These are phyloP conservation scores for Gilbertella persicaria DNA, from an alignment of 371 early-diverging fungal genomes.

Conservation along the genomic window DNA sequence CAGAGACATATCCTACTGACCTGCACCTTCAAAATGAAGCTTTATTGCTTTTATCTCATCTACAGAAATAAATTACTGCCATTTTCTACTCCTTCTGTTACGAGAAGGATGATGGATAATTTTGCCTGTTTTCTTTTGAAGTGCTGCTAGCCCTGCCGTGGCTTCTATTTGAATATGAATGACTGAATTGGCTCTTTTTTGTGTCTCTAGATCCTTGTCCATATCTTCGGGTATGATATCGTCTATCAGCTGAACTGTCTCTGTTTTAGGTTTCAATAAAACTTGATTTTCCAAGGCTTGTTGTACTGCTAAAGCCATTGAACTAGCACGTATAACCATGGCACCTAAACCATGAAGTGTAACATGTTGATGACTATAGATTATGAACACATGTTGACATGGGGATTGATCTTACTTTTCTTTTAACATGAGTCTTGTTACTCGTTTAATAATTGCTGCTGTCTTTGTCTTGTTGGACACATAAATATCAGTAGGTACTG, in stretches of 20 bases:
- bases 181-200: conserved; percentile 38
- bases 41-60: background rate
- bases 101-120: conserved; percentile 36
- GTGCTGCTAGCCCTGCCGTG: conserved; percentile 25
- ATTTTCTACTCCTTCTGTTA: conserved; percentile 30
- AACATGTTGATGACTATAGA: conserved; percentile 38
- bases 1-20: conserved; percentile 13
- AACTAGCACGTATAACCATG: conserved; percentile 56
- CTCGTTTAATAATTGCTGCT: conserved; percentile 38
- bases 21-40: background rate
- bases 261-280: conserved; percentile 47
- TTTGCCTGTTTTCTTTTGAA: conserved; percentile 32
- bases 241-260: conserved; percentile 53
- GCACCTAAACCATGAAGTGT: conserved; percentile 78
- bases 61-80: conserved; percentile 9
- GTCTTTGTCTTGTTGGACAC: conserved; percentile 53
- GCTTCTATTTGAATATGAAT: conserved; percentile 46
- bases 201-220: conserved; percentile 41
- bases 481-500: conserved; percentile 59
- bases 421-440: conserved; percentile 47
- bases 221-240: conserved; percentile 57
- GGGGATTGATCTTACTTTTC: conserved; percentile 29
- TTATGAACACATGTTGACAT: background rate
- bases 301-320: conserved; percentile 54
- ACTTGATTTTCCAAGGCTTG: conserved; percentile 48